Percentiles rank a stretch among this genome's conserved stretches.
These are phyloP conservation scores for Fusarium veterinarium DNA, from an alignment of 2,329 filamentous ascomycete species.

Conservation along the genomic window DNA sequence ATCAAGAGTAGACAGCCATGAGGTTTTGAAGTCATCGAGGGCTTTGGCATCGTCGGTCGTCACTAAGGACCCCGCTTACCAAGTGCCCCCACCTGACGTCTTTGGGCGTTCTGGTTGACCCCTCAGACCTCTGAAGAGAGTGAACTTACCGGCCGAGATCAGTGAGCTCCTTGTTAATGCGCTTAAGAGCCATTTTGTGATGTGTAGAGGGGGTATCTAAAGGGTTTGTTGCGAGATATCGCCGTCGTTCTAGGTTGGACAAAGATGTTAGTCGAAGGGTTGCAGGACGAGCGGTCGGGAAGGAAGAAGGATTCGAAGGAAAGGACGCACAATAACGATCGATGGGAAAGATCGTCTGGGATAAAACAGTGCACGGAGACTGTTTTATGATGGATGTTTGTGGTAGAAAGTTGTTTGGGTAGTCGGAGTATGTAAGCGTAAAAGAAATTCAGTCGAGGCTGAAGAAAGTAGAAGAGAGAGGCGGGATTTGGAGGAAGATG, in stretches of 20 bases:
- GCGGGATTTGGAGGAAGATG: slow-evolving; percentile 46
- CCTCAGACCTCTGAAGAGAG: slow-evolving; percentile 34
- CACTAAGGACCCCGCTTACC: slow-evolving; percentile 51
- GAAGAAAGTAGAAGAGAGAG: slow-evolving; percentile 40
- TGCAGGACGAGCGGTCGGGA: slow-evolving; percentile 25
- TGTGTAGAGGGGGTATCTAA: slow-evolving; percentile 46
- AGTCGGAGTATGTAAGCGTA: slow-evolving; percentile 24
- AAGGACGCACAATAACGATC: slow-evolving; percentile 45
- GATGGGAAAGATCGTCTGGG: slow-evolving; percentile 35
- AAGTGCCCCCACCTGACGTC: slow-evolving; percentile 52
- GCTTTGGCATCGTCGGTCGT: slow-evolving; percentile 27
- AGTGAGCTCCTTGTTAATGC: slow-evolving; percentile 94
- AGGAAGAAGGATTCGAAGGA: slow-evolving; percentile 19
- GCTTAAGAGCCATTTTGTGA: slow-evolving; percentile 84
- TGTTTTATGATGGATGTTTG: slow-evolving; percentile 5
- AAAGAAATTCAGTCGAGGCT: slow-evolving; percentile 46
- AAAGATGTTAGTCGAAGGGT: slow-evolving; percentile 42
- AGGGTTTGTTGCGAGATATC: slow-evolving; percentile 41
- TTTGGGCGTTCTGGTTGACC: slow-evolving; percentile 44
- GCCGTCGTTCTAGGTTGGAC: slow-evolving; percentile 40
- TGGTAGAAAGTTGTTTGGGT: slow-evolving; percentile 14
- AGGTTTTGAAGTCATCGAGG: slow-evolving; percentile 17
- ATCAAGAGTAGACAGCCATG: background rate
- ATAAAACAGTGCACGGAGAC: slow-evolving; percentile 24
- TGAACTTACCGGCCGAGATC: slow-evolving; percentile 84